A percentile compares a stretch with the other conserved stretches of the same genome.
phyloP scores from a whole-genome alignment of 176 grass and related monocot species.

The Bonia amplexicaulis region DNA sequence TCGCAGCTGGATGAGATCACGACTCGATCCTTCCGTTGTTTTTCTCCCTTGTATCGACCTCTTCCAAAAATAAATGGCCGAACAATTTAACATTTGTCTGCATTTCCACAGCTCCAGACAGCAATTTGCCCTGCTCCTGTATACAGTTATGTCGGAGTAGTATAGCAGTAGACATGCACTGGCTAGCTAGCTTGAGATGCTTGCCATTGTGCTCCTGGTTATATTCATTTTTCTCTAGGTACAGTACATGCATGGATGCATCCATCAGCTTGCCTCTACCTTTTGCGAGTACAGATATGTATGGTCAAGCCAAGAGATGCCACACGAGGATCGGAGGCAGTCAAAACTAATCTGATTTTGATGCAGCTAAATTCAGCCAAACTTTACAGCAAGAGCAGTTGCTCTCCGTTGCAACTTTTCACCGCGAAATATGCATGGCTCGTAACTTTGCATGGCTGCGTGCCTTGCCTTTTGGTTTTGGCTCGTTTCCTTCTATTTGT shows the following conservation, averaged over 20 bases:
- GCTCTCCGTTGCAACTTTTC: not conserved
- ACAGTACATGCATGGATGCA: not conserved
- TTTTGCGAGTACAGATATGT: not conserved
- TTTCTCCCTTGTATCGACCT: constrained; percentile 5
- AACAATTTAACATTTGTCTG: constrained; percentile 15
- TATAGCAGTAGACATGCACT: not conserved
- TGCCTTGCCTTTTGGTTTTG: constrained; percentile 20
- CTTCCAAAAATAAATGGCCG: not conserved
- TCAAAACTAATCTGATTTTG: constrained; percentile 34
- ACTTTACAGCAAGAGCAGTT: constrained; percentile 12
- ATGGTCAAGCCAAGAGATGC: constrained; percentile 11
- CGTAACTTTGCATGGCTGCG: not conserved
- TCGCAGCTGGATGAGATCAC: not conserved
- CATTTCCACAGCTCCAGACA: constrained; percentile 6
- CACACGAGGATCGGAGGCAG: constrained; percentile 9
- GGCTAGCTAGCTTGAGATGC: not conserved
- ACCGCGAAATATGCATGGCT: constrained; percentile 25
- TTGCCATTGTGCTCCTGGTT: constrained; percentile 18
- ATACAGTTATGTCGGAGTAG: not conserved
- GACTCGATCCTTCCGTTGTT: not conserved
- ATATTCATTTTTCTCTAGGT: not conserved
- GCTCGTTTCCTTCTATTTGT: constrained; percentile 12
- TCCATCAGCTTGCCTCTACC: not conserved
- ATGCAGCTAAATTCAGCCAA: constrained; percentile 20
- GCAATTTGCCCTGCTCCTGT: not conserved